Conservation (phyloP, 768 basidiomycete genomes). For the Hirschioporus abietinus region DNA sequence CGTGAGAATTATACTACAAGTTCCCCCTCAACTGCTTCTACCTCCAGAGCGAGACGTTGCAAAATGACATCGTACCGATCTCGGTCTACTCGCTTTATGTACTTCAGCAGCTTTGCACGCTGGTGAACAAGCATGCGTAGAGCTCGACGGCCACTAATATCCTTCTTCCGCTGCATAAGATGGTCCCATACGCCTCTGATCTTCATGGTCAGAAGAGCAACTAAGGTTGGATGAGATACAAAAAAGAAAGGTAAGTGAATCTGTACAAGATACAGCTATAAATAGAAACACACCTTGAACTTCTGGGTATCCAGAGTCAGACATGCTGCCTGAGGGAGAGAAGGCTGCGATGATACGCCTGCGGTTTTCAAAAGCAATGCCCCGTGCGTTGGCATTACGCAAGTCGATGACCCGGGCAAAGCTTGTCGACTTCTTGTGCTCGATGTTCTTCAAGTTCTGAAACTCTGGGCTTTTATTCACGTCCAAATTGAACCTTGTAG, state of each 20-base stretch:
- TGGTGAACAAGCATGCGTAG: conserved; percentile 76
- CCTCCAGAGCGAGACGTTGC: conserved; percentile 69
- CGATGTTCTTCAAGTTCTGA: conserved; percentile 14
- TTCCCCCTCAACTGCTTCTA: conserved; percentile 84
- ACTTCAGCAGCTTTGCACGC: conserved; percentile 76
- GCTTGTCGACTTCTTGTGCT: conserved; percentile 42
- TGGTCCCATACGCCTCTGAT: conserved; percentile 83
- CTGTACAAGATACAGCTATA: conserved; percentile 2
- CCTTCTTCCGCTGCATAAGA: conserved; percentile 59
- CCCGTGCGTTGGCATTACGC: conserved; percentile 79
- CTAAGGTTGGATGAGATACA: conserved; percentile 33
- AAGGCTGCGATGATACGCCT: conserved; percentile 74
- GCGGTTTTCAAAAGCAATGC: conserved; percentile 86
- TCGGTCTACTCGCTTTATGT: conserved; percentile 60
- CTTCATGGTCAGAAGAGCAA: conserved; percentile 78
- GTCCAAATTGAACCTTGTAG: neutral
- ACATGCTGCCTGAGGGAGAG: conserved; percentile 55
- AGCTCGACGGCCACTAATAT: conserved; percentile 72
- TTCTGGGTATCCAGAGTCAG: conserved; percentile 78
- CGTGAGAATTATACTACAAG: conserved; percentile 52
- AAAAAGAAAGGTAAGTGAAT: neutral
- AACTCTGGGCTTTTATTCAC: conserved; percentile 19
- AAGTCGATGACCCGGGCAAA: conserved; percentile 76
- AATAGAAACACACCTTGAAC: conserved; percentile 69
- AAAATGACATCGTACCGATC: conserved; percentile 73